A percentile compares a stretch with the other conserved stretches of the same genome.
These are phyloP conservation scores for Didymella pomorum DNA, from an alignment of 2,329 filamentous ascomycete species.

Conservation along the genomic window DNA sequence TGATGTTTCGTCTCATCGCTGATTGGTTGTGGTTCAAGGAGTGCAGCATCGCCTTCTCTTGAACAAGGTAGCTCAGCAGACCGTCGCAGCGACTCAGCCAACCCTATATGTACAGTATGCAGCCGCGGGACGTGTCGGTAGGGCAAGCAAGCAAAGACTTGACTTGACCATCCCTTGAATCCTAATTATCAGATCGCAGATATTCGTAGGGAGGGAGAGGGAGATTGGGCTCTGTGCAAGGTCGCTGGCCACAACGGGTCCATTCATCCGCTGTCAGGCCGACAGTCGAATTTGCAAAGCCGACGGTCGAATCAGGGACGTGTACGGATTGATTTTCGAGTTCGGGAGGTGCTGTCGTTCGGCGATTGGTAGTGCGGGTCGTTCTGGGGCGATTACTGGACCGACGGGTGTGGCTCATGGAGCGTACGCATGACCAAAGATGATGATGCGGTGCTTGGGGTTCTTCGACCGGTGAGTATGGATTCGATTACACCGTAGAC, in stretches of 20 bases:
- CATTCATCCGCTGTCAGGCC: background rate
- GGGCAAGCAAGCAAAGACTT: background rate
- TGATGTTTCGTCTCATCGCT: background rate
- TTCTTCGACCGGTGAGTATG: constrained; percentile 34
- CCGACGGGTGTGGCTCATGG: constrained; percentile 26
- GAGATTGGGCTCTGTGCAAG: background rate
- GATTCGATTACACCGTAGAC: constrained; percentile 2
- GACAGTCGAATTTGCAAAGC: background rate
- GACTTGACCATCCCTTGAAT: background rate
- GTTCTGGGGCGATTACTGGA: background rate
- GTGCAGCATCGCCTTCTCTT: background rate
- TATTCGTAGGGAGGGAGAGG: background rate
- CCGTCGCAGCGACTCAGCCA: background rate
- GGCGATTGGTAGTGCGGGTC: background rate
- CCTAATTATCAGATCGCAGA: background rate
- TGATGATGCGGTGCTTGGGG: constrained; percentile 19
- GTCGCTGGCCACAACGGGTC: background rate
- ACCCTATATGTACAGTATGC: background rate
- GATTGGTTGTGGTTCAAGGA: constrained; percentile 2
- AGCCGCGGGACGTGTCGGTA: background rate
- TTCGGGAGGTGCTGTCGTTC: background rate
- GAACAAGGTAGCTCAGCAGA: background rate
- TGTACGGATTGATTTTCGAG: background rate
- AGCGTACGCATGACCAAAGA: constrained; percentile 29
- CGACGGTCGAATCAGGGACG: background rate